These are phyloP conservation scores for Colletotrichum lentis DNA, from an alignment of 2,329 filamentous ascomycete species.

Conservation along the genomic window DNA sequence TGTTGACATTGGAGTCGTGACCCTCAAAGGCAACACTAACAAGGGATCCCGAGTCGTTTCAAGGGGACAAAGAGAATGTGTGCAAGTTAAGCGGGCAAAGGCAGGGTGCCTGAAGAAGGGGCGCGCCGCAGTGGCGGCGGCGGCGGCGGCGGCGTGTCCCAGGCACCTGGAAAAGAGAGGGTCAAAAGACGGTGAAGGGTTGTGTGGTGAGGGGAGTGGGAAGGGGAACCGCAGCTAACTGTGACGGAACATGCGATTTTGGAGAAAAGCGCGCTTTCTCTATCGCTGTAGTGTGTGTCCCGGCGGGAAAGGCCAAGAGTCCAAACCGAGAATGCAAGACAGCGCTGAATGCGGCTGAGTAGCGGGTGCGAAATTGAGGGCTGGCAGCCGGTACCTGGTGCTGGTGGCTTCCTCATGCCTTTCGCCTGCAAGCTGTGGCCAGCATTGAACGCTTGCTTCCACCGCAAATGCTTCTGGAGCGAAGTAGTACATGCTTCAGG, in stretches of 20 bases:
- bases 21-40: background rate
- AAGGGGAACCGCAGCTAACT: constrained; percentile 20
- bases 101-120: constrained; percentile 5
- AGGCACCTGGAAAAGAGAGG: constrained; percentile 25
- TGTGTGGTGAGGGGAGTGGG: background rate
- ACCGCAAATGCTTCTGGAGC: background rate
- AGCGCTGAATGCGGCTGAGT: constrained; percentile 25
- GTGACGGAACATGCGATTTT: background rate
- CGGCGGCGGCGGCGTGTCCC: constrained; percentile 9
- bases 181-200: constrained; percentile 35
- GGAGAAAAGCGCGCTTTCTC: background rate
- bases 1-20: background rate
- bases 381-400: constrained; percentile 8
- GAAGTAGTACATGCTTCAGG: background rate
- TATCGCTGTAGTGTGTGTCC: background rate
- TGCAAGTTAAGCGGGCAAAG: background rate
- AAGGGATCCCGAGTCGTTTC: constrained; percentile 5
- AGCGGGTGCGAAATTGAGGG: constrained; percentile 17
- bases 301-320: background rate
- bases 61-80: constrained; percentile 9
- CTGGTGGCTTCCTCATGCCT: constrained; percentile 8
- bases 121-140: background rate
- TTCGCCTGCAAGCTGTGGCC: no score
- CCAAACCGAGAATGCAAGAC: background rate
- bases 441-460: background rate